A percentile compares a stretch with the other conserved stretches of the same genome.
These are phyloP conservation scores for Mycena pura DNA, from an alignment of 768 basidiomycete species.

Conservation along the genomic window DNA sequence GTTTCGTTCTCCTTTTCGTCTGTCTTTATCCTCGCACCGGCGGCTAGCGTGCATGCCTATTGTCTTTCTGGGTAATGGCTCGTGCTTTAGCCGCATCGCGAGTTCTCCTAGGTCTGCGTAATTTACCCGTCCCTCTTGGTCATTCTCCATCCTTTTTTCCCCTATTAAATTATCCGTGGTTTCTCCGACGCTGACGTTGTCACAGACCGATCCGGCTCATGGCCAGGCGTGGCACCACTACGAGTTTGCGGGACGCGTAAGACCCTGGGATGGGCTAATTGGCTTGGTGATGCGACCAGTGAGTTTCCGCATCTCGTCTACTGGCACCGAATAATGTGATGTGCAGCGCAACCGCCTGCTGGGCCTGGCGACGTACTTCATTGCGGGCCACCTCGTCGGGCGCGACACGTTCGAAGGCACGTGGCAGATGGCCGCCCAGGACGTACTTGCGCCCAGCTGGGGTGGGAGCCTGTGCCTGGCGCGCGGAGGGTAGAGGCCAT, in stretches of 20 bases:
- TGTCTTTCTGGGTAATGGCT: background rate
- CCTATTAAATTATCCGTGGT: too few relatives aligned
- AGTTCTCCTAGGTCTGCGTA: background rate
- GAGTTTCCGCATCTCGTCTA: too few relatives aligned
- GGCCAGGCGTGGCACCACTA: constrained; percentile 47
- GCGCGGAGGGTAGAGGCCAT: too few relatives aligned
- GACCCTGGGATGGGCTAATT: constrained; percentile 48
- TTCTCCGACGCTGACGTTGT: too few relatives aligned
- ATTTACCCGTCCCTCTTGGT: background rate
- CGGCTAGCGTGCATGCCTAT: background rate
- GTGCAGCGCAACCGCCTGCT: constrained; percentile 12
- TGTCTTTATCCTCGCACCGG: background rate
- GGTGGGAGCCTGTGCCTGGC: constrained; percentile 13
- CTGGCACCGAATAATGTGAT: too few relatives aligned
- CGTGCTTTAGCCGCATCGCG: background rate
- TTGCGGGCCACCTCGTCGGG: constrained; percentile 11
- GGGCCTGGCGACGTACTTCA: constrained; percentile 13
- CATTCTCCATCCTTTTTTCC: background rate
- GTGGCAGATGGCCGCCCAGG: constrained; percentile 15
- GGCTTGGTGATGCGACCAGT: constrained; percentile 43
- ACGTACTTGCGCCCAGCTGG: constrained; percentile 15
- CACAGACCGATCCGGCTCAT: constrained; percentile 48
- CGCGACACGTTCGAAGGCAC: constrained; percentile 16
- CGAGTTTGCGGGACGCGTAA: constrained; percentile 43
- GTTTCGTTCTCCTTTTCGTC: background rate